Evolutionary conservation across 75 land plant species (phyloP), one percentile per base, ranked within the genome.

Genomic region (Sequoia sempervirens): DNA sequence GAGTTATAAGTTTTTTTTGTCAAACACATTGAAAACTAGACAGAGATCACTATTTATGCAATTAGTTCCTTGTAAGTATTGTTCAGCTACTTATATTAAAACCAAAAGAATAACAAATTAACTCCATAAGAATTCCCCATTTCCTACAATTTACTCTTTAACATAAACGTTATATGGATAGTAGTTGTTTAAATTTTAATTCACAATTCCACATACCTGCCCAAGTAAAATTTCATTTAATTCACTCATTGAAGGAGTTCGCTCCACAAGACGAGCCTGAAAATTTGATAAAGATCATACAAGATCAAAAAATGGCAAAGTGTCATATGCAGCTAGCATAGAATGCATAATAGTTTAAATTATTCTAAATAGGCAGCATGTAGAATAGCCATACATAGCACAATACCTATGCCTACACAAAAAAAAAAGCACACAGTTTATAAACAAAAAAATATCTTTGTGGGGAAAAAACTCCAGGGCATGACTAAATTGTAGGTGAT

Each of bases 171-270:
- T 32, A 11, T 11, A 70, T 2, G 1, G 8, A 70, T 70, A 30
- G 70, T n/a, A 66, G 36, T 12, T 32, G 34, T 28, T 30, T 70
- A 32, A 12, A 70, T 37, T 70, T 70, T 70, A 11, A 70, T 28
- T 4, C 15, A 32, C 13, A 70, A 30, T 70, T 70, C 32, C 73
- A 32, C 73, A 11, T 92, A 97, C 99, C 98, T 97, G 99, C 26
- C 96, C 96, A 82, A 96, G 91, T 76, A 95, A 90, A 74, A 97
- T 91, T 78, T 97, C 99, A 90, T 95, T 97, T 82, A 97, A 84
- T 82, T 95, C 98, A 82, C 99, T 97, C 93, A 97, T 88, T 75
- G 99, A 97, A 56, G 99, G 99, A 80, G 99, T 94, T 85, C 90
- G 91, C 80, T 97, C 99, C 78, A 97, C 89, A 61, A 93, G 88